Percentiles rank a stretch among this genome's conserved stretches.
These are phyloP conservation scores for Neonectria hederae DNA, from an alignment of 2,329 filamentous ascomycete genomes.

Conservation along the genomic window DNA sequence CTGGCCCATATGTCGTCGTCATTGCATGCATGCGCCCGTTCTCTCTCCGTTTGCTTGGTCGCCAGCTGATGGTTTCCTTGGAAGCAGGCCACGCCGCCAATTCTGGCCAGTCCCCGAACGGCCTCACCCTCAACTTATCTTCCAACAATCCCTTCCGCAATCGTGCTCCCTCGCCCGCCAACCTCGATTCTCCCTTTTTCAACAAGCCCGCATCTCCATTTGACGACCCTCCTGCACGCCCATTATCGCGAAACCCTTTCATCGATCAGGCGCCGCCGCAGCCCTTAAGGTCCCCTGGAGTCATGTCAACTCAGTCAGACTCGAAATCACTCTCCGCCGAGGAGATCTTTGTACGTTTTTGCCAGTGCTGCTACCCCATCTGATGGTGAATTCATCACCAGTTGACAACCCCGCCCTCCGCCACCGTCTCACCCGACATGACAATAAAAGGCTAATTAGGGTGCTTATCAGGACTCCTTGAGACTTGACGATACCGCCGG, in stretches of 20 bases:
- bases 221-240: slow-evolving; percentile 67
- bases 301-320: slow-evolving; percentile 61
- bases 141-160: slow-evolving; percentile 88
- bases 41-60: slow-evolving; percentile 35
- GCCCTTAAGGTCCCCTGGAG: slow-evolving; percentile 55
- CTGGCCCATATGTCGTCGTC: slow-evolving; percentile 43
- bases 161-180: slow-evolving; percentile 69
- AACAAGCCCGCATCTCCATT: slow-evolving; percentile 64
- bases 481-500: slow-evolving; percentile 69
- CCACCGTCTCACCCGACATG: not conserved
- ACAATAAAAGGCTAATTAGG: slow-evolving; percentile 14
- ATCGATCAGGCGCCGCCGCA: slow-evolving; percentile 64
- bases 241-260: slow-evolving; percentile 79
- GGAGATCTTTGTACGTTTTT: slow-evolving; percentile 78
- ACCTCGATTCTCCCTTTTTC: slow-evolving; percentile 46
- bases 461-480: slow-evolving; percentile 67
- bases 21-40: slow-evolving; percentile 44
- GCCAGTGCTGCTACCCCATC: not conserved
- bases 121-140: slow-evolving; percentile 73
- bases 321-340: slow-evolving; percentile 65
- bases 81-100: slow-evolving; percentile 38
- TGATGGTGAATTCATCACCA: not conserved
- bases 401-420: not conserved
- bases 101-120: slow-evolving; percentile 43
- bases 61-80: slow-evolving; percentile 39